Evolutionary conservation across 2,329 filamentous ascomycete species (phyloP).

Genomic region (Phaeosphaeriaceae sp.): DNA sequence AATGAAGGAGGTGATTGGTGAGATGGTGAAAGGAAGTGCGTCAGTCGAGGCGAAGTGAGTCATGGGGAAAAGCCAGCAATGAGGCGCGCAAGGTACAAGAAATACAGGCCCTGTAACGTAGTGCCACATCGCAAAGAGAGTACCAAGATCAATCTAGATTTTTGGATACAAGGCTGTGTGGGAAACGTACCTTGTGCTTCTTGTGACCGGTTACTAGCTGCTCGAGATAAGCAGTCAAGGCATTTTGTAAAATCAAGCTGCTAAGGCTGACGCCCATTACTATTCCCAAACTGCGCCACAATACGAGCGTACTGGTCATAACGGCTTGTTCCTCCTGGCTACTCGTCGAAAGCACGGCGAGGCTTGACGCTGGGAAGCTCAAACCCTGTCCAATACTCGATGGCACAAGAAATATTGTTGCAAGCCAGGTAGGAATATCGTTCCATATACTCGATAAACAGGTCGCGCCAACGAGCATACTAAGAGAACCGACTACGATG

Average conservation of each 20-base stretch:
- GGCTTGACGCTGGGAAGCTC: conserved; percentile 50
- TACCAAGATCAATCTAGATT: not conserved
- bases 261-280: conserved; percentile 76
- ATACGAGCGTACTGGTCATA: conserved; percentile 69
- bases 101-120: not conserved
- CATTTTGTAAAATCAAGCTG: conserved; percentile 76
- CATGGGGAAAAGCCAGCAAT: too few relatives aligned
- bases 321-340: conserved; percentile 54
- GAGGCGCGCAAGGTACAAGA: not conserved
- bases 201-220: conserved; percentile 64
- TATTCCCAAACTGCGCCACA: conserved; percentile 74
- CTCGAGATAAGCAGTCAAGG: conserved; percentile 66
- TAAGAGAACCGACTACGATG: conserved; percentile 47
- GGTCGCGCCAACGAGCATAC: conserved; percentile 47
- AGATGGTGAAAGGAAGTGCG: not conserved
- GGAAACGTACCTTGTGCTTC: conserved; percentile 55
- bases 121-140: not conserved
- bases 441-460: conserved; percentile 47
- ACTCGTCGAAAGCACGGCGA: conserved; percentile 52
- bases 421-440: conserved; percentile 48
- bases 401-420: conserved; percentile 50
- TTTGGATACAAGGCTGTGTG: not conserved
- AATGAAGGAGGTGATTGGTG: not conserved
- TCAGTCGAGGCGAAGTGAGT: not conserved
- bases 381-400: conserved; percentile 51